A percentile compares a stretch with the other conserved stretches of the same genome.
phyloP scores from a whole-genome alignment of 2,329 filamentous ascomycete species.

The Penicillium glabrum region DNA sequence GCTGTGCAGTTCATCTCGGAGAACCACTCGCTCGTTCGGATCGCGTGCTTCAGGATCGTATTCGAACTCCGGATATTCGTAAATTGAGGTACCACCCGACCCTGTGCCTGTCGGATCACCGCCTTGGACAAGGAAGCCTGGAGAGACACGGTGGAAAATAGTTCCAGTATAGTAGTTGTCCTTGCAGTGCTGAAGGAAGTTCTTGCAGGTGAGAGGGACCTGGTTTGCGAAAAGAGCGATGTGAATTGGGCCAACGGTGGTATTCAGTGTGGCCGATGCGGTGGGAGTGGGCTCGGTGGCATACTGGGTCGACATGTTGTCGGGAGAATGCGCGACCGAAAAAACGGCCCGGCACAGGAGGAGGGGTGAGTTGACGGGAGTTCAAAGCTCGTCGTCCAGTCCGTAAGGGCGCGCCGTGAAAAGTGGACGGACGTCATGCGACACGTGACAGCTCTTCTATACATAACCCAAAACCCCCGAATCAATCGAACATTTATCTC shows the following conservation, averaged over 20 bases:
- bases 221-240: constrained; percentile 96
- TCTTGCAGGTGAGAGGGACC: constrained; percentile 84
- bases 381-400: neutral
- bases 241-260: constrained; percentile 82
- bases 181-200: constrained; percentile 92
- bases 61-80: constrained; percentile 64
- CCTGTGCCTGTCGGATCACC: constrained; percentile 93
- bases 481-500: neutral
- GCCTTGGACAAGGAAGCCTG: constrained; percentile 90
- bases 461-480: neutral
- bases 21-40: constrained; percentile 57
- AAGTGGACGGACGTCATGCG: constrained; percentile 24
- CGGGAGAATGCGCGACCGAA: neutral
- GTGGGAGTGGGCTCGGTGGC: constrained; percentile 94
- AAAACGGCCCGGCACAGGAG: neutral
- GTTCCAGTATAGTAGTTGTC: constrained; percentile 95
- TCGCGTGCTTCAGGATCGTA: constrained; percentile 56
- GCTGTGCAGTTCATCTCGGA: constrained; percentile 89
- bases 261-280: constrained; percentile 86
- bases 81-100: constrained; percentile 87
- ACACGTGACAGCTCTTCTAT: constrained; percentile 14
- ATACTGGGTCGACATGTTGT: constrained; percentile 79
- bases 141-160: constrained; percentile 89
- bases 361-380: neutral
- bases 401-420: constrained; percentile 4